These are phyloP conservation scores for Kockovaella imperatae DNA, from an alignment of 768 basidiomycete genomes.

Conservation along the genomic window DNA sequence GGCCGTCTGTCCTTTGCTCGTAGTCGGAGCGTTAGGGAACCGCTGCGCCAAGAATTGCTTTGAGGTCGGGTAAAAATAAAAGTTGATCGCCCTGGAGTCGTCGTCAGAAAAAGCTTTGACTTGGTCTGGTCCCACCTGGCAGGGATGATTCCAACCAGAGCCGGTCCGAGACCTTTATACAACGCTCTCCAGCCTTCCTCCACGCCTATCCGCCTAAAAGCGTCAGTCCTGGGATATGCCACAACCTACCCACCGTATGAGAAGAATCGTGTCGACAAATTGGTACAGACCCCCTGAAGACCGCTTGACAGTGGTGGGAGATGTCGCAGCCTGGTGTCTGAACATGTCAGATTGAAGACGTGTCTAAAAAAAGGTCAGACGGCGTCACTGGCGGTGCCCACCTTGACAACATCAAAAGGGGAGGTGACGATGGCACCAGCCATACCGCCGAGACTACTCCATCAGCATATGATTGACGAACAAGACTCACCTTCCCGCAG, in stretches of 20 bases:
- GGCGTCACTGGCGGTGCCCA: slow-evolving; percentile 16
- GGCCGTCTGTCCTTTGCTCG: slow-evolving; percentile 52
- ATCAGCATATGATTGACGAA: background rate
- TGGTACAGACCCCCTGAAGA: slow-evolving; percentile 65
- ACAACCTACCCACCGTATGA: slow-evolving; percentile 58
- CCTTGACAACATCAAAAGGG: slow-evolving; percentile 93
- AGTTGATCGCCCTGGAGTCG: slow-evolving; percentile 67
- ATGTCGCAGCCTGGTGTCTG: slow-evolving; percentile 24
- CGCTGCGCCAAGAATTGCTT: slow-evolving; percentile 78
- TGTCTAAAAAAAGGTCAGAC: slow-evolving; percentile 48
- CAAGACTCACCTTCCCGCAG: slow-evolving; percentile 28
- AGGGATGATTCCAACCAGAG: slow-evolving; percentile 87
- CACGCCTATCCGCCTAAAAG: slow-evolving; percentile 58
- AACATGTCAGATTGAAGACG: slow-evolving; percentile 88
- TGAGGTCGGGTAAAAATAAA: slow-evolving; percentile 95
- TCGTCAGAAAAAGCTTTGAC: background rate
- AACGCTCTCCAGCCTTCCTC: slow-evolving; percentile 81
- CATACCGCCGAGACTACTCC: slow-evolving; percentile 84
- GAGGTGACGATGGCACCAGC: slow-evolving; percentile 93
- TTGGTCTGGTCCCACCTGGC: slow-evolving; percentile 53
- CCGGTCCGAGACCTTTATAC: slow-evolving; percentile 91
- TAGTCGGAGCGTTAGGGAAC: slow-evolving; percentile 49
- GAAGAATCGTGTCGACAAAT: slow-evolving; percentile 88
- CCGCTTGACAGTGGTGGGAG: slow-evolving; percentile 44
- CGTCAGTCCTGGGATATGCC: slow-evolving; percentile 1